These are phyloP conservation scores for Quaeritorhiza haematococci DNA, from an alignment of 371 early-diverging fungal genomes.

Conservation along the genomic window DNA sequence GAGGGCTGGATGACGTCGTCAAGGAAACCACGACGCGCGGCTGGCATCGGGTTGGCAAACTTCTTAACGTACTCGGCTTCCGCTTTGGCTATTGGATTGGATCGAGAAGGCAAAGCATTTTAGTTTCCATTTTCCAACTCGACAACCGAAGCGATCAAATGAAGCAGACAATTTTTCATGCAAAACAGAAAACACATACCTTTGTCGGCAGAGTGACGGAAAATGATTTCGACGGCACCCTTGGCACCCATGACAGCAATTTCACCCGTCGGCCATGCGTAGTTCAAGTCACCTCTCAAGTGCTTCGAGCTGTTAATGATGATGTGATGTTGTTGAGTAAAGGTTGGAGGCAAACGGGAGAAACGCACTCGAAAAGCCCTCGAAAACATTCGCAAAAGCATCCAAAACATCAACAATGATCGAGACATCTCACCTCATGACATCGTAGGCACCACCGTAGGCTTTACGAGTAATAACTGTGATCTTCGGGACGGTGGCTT, in stretches of 20 bases:
- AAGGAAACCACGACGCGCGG: constrained; percentile 91
- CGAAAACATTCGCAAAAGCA: too few species aligned
- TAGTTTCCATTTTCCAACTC: constrained; percentile 5
- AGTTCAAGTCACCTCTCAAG: constrained; percentile 88
- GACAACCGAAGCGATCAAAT: constrained; percentile 1
- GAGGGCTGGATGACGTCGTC: constrained; percentile 90
- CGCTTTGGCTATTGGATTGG: constrained; percentile 54
- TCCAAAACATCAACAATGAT: too few species aligned
- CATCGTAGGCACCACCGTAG: constrained; percentile 97
- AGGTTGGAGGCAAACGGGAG: neutral
- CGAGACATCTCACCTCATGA: constrained; percentile 62
- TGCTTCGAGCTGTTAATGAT: constrained; percentile 83
- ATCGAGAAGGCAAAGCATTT: neutral
- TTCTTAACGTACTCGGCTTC: constrained; percentile 80
- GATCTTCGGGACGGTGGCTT: constrained; percentile 95
- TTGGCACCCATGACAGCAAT: constrained; percentile 98
- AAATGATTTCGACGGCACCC: constrained; percentile 96
- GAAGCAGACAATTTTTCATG: neutral
- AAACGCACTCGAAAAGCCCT: neutral
- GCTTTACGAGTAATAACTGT: constrained; percentile 94
- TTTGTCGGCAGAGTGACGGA: constrained; percentile 68
- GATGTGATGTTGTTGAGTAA: too few species aligned
- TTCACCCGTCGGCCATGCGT: constrained; percentile 94
- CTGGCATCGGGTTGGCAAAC: constrained; percentile 93
- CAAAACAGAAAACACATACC: constrained; percentile 12